A percentile compares a stretch with the other conserved stretches of the same genome.
These are phyloP conservation scores for Yamadazyma oceani DNA, from an alignment of 1,139 yeast species.

Conservation along the genomic window DNA sequence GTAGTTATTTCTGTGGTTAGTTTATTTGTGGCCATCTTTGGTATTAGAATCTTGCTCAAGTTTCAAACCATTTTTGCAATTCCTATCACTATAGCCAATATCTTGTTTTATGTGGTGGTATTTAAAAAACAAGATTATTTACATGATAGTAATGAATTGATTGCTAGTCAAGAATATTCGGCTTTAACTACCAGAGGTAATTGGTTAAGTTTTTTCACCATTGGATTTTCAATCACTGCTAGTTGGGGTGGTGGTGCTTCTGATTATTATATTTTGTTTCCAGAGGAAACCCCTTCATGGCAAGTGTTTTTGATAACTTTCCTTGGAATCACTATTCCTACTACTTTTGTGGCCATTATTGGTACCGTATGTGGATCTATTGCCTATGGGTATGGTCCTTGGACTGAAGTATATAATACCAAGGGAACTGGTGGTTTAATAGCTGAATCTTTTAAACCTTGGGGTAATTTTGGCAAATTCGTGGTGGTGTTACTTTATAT, in stretches of 20 bases:
- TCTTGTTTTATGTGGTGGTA: constrained; percentile 68
- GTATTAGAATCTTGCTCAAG: constrained; percentile 52
- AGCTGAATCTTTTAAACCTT: constrained; percentile 63
- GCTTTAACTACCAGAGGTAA: constrained; percentile 52
- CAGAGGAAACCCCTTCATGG: constrained; percentile 64
- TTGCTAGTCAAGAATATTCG: constrained; percentile 26
- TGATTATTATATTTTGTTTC: constrained; percentile 82
- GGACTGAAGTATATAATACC: constrained; percentile 56
- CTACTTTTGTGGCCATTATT: constrained; percentile 72
- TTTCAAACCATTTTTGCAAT: constrained; percentile 70
- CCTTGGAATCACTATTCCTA: constrained; percentile 68
- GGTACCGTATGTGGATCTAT: constrained; percentile 74
- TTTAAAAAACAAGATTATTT: constrained; percentile 51
- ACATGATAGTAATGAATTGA: constrained; percentile 33
- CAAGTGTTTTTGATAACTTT: constrained; percentile 64
- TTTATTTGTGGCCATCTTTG: constrained; percentile 34
- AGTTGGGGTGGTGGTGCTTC: constrained; percentile 91
- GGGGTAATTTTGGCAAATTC: constrained; percentile 74
- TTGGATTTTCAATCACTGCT: constrained; percentile 77
- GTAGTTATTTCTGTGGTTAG: constrained; percentile 29
- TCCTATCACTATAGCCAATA: constrained; percentile 68
- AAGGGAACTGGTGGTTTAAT: constrained; percentile 81
- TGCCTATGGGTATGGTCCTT: constrained; percentile 59
- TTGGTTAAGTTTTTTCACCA: constrained; percentile 71
- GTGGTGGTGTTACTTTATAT: constrained; percentile 33